These are phyloP conservation scores for Mycena indigotica DNA, from an alignment of 768 basidiomycete genomes.

Conservation along the genomic window DNA sequence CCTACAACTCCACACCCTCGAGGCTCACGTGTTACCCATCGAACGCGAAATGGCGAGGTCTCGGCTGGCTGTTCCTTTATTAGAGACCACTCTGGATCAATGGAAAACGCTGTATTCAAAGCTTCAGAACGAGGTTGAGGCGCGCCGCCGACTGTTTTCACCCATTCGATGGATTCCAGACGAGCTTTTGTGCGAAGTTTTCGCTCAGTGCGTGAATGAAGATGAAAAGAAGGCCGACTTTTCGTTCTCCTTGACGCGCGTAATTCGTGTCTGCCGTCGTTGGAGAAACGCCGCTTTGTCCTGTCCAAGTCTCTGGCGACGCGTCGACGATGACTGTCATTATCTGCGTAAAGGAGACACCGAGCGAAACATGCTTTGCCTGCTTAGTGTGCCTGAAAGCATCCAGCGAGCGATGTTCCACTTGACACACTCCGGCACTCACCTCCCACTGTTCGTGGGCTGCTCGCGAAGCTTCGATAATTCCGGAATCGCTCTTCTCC, in stretches of 20 bases:
- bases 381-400: too few relatives aligned
- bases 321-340: neutral
- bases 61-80: neutral
- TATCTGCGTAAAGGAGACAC: neutral
- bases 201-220: neutral
- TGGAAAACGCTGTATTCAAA: neutral
- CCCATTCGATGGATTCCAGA: slow-evolving; percentile 5
- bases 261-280: neutral
- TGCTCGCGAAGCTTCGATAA: too few relatives aligned
- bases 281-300: neutral
- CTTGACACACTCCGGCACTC: neutral
- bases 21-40: neutral
- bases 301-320: neutral
- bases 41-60: neutral
- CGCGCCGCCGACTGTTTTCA: neutral
- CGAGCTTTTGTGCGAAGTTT: slow-evolving; percentile 11
- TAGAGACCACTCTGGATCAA: neutral
- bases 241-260: neutral
- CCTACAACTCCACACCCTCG: neutral
- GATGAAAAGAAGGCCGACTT: neutral
- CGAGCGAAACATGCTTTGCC: neutral
- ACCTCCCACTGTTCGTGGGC: neutral
- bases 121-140: neutral
- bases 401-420: neutral
- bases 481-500: too few relatives aligned